Base-by-base conservation (phyloP, 2,329 filamentous ascomycete species). In the Exophiala lecanii-corni region DNA sequence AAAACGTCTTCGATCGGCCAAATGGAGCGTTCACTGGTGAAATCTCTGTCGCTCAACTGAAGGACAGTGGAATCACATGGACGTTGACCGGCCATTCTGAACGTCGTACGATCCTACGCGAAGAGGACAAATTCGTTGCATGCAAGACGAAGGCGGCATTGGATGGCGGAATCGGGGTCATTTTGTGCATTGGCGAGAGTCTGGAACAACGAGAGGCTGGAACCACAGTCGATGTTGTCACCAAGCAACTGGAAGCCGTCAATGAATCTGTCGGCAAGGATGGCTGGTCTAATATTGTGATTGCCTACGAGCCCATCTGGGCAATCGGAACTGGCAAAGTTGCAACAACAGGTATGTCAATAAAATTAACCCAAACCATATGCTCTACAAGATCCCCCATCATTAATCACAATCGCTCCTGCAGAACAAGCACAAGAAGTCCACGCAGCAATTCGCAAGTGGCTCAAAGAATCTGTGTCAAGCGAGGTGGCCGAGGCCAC, bases 241-340 rank as follows among this genome's bases (percentile, higher is more conserved):
- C 85, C 58, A 73, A 71, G 55, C 92, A 98, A 76, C 79, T 98
- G 59, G 78, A 81, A 53, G 89, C 89, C 55, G 86, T 91, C 54
- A 79, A 79, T 43, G 82, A 89, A 66, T 69, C 73, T 59, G 63
- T 73, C 50, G 63, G 57, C 56, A 75, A 84, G 74, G 73, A 79
- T 59, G 86, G 95, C 73, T 98, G 92, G 92, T 79, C 75, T 62
- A 92, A 92, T 75, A 79, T 98, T 55, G 92, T 98, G 65, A 79
- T 98, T 61, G 92, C 92, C 62, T 98, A 98, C 72, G 92, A 98
- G 79, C 92, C 92, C 62, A 94, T 98, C 76, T 98, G 92, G 75
- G 80, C 80, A 44, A 83, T 83, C 48, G 91, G 91, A 58, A 97
- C 92, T 56, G 92, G 92, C 69, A 94, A 92, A 75, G 88, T 94